Evolutionary conservation across 306 rosid genomes (phyloP).

Genomic region (Fragaria ananassa): DNA sequence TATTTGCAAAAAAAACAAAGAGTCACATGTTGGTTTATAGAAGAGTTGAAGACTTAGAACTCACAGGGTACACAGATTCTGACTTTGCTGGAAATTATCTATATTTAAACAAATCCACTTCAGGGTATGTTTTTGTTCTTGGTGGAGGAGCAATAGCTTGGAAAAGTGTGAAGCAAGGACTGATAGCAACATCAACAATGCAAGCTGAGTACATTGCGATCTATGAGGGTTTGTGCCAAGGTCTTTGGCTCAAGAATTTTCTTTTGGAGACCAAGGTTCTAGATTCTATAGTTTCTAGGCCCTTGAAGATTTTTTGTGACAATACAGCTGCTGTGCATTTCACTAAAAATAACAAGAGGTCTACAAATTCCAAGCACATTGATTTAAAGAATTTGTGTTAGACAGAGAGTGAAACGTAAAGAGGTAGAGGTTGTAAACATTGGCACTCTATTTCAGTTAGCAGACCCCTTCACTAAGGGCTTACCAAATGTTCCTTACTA

Average conservation of each 20-base stretch:
- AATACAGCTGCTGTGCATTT: neutral
- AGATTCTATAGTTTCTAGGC: neutral
- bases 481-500: neutral
- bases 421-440: neutral
- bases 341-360: neutral
- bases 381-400: neutral
- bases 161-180: neutral
- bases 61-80: neutral
- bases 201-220: neutral
- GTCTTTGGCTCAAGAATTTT: neutral
- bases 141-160: neutral
- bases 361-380: neutral
- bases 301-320: neutral
- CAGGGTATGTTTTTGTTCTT: neutral
- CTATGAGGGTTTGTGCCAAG: neutral
- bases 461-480: neutral
- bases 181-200: neutral
- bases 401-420: neutral
- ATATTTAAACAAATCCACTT: neutral
- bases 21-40: neutral
- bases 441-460: neutral
- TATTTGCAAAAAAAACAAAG: neutral
- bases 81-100: neutral
- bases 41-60: neutral
- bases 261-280: neutral